A percentile compares a stretch with the other conserved stretches of the same genome.
Evolutionary conservation across 129 eudicot species (phyloP).

Genomic region (Tanacetum coccineum): DNA sequence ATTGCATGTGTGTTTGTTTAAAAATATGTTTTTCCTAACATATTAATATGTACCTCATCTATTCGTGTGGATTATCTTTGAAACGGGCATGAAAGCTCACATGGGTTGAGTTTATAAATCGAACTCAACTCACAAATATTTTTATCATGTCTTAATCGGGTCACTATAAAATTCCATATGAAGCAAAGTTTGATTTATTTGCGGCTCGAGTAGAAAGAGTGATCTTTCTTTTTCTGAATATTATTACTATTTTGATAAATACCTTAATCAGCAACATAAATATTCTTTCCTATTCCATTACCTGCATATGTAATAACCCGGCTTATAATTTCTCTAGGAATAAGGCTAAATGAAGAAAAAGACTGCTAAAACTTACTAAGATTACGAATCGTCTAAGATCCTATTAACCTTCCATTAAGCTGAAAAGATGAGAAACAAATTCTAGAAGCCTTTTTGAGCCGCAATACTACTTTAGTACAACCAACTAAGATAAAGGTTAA

Average conservation of each 20-base stretch:
- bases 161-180: background rate
- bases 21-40: too few relatives aligned
- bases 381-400: background rate
- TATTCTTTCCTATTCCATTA: conserved; percentile 5
- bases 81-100: background rate
- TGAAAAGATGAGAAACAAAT: background rate
- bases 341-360: too few relatives aligned
- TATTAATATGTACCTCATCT: too few relatives aligned
- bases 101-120: too few relatives aligned
- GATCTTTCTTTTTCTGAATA: background rate
- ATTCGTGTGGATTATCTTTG: too few relatives aligned
- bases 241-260: conserved; percentile 12
- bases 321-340: background rate
- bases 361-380: too few relatives aligned
- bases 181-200: background rate
- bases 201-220: background rate
- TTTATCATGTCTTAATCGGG: background rate
- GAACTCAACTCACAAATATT: background rate
- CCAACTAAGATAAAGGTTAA: background rate
- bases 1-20: too few relatives aligned
- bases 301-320: background rate
- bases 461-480: conserved; percentile 10
- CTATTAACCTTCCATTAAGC: conserved; percentile 13
- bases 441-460: conserved; percentile 31
- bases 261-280: background rate